Evolutionary conservation across 2,329 filamentous ascomycete species (phyloP).

Genomic region (Aspergillus spinulosporus): DNA sequence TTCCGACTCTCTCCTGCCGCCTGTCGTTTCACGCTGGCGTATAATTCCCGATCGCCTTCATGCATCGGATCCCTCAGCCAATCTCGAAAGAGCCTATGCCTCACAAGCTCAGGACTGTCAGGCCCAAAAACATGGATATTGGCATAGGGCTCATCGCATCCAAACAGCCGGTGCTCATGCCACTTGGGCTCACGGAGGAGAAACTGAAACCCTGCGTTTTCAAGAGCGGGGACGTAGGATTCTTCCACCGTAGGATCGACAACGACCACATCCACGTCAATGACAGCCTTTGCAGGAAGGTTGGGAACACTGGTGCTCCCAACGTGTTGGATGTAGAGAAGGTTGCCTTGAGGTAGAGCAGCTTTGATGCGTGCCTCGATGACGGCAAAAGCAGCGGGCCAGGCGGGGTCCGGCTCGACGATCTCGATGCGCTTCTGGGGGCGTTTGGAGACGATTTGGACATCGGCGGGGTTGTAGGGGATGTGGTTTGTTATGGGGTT

Average conservation of each 20-base stretch:
- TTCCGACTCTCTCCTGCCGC: conserved; percentile 32
- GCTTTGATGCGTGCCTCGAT: conserved; percentile 23
- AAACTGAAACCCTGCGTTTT: conserved; percentile 49
- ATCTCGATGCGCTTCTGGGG: conserved; percentile 22
- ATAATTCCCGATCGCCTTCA: conserved; percentile 43
- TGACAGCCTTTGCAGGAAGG: conserved; percentile 54
- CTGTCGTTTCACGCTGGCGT: conserved; percentile 44
- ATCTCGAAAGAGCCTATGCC: conserved; percentile 50
- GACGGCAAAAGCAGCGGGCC: conserved; percentile 23
- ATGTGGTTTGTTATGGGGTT: conserved; percentile 4
- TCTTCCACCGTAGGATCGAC: conserved; percentile 43
- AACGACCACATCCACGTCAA: conserved; percentile 56
- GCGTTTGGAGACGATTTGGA: conserved; percentile 2
- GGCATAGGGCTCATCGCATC: conserved; percentile 36
- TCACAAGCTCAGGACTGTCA: conserved; percentile 43
- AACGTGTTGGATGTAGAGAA: conserved; percentile 44
- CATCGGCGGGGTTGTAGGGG: conserved; percentile 4
- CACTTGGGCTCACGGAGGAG: conserved; percentile 49
- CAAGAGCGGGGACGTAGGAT: conserved; percentile 47
- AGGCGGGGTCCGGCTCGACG: conserved; percentile 26
- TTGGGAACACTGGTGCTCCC: conserved; percentile 55
- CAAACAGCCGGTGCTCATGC: conserved; percentile 53
- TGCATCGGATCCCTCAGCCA: conserved; percentile 40
- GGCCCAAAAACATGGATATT: conserved; percentile 55
- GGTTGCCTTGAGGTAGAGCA: conserved; percentile 20